Base-by-base conservation (phyloP, 129 eudicot species). In the Oenanthe sinensis region DNA sequence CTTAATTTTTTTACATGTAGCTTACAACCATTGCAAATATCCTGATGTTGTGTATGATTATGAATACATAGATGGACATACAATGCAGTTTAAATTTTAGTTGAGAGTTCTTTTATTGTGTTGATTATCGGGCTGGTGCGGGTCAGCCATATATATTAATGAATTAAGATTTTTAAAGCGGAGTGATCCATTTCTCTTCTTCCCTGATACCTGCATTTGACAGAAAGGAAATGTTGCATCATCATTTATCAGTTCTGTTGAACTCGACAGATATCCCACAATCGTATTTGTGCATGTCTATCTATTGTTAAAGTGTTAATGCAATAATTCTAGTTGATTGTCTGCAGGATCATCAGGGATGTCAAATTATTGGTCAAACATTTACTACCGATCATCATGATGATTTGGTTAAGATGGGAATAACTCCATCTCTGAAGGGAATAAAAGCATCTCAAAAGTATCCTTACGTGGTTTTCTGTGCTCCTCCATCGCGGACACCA, bases 381-480 rank as follows among this genome's bases (percentile, higher is more conserved):
- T 65, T 90, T 50, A 90, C 96, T 5, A 85, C 84, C 1, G 89
- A 90, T 86, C 97, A 95, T 84, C 98, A 95, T 52, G 92, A 86
- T n/a, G 98, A 95, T 82, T 86, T 95, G 83, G 78, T 82, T n/a
- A 83, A 91, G 75, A 52, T 91, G 78, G 98, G 98, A 43, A 95
- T 95, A 19, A 86, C 36, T 80, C 97, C 98, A 84, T 84, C 84
- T 77, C 33, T 90, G 76, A 95, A 91, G 79, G 97, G 89, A 79
- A 81, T 82, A 58, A 84, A 79, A 68, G 74, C 85, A 75, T 72
- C 84, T 74, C 82, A 80, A 19, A 90, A 95, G 85, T 91, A 87
- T 77, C 94, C 98, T 67, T 90, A 85, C 15, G 96, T 95, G 71
- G 90, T 95, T 48, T 95, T 88, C 75, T 95, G 98, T 85, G 98